Conservation (phyloP, 805 yeast genomes). For the Cyberlindnera lachancei region DNA sequence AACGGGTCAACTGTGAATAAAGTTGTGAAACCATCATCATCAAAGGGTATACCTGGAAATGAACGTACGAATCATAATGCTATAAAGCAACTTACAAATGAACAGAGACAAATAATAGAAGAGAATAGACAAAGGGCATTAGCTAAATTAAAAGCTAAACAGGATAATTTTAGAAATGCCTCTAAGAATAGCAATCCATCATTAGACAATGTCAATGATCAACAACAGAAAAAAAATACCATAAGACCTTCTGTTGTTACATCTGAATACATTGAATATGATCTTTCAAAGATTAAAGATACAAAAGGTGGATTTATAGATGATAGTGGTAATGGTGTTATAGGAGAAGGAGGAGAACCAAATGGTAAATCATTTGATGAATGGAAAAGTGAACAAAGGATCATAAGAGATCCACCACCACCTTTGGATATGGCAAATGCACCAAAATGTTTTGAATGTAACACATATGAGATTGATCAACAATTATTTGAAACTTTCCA, state of each 20-base stretch:
- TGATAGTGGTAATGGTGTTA: neutral
- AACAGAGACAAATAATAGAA: slow-evolving; percentile 42
- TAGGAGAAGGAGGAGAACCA: slow-evolving; percentile 46
- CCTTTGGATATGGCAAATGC: slow-evolving; percentile 67
- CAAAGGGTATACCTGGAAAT: slow-evolving; percentile 5
- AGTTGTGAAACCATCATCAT: slow-evolving; percentile 13
- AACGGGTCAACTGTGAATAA: slow-evolving; percentile 9
- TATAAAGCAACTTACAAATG: slow-evolving; percentile 35
- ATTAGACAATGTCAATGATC: slow-evolving; percentile 5
- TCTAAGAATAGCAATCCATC: slow-evolving; percentile 19
- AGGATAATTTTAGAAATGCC: slow-evolving; percentile 32
- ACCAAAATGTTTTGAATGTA: slow-evolving; percentile 80
- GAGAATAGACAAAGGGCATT: slow-evolving; percentile 48
- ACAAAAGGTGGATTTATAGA: slow-evolving; percentile 63
- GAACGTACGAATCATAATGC: slow-evolving; percentile 11
- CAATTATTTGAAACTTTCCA: slow-evolving; percentile 61
- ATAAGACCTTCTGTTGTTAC: slow-evolving; percentile 42
- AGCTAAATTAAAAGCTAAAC: slow-evolving; percentile 31
- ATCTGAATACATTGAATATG: slow-evolving; percentile 73
- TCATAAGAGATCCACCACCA: slow-evolving; percentile 53
- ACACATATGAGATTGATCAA: slow-evolving; percentile 72
- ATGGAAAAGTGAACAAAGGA: slow-evolving; percentile 40
- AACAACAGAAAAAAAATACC: slow-evolving; percentile 2
- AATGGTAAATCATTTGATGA: slow-evolving; percentile 43
- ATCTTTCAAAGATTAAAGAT: slow-evolving; percentile 86